Base-by-base conservation (phyloP, 2,329 filamentous ascomycete genomes). In the Aplosporella prunicola region DNA sequence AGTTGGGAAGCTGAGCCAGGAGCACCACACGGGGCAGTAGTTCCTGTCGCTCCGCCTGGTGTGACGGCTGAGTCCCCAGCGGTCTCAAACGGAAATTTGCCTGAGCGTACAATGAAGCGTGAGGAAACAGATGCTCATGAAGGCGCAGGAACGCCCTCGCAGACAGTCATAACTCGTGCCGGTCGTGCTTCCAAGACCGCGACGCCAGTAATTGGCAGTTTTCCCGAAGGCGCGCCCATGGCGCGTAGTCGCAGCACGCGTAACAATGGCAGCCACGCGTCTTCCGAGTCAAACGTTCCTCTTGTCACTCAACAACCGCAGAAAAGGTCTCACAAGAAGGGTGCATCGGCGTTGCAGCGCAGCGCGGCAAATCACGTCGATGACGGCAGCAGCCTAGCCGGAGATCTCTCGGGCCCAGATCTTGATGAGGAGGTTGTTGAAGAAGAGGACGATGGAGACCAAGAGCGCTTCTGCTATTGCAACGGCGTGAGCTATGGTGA, bases 401-500 rank as follows among this genome's bases (percentile, higher is more conserved):
- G 35, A 8, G 40, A 42, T 26, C 20, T 37, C 5, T 35, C 33
- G 5, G 29, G 53, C 48, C 14, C 40, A 47, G 17, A 57, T 56
- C 27, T 38, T 48, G 16, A 40, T 39, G 48, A 49, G 14, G 57
- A 51, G 26, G 54, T 54, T 9, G 59, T 62, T 11, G 62, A 63
- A 22, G 44, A 45, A 10, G 26, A 43, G 11, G 42, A 43, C 9
- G 58, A 59, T 33, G 58, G 49, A 16, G 50, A 76, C 51, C 73
- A 76, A 43, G 73, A 72, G 43, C 70, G 74, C 26, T 80, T 80
- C 51, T 80, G 76, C 57, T 77, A 76, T 46, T 80, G 76, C 51
- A 74, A 75, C 33, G 72, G 73, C 44, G 75, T 78, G 24, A 74
- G 69, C 45, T 78, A 78, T 50, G 76, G 76, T 13, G 73, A 78